Conservation (phyloP, 2,329 filamentous ascomycete genomes). For the Nakataea oryzae region DNA sequence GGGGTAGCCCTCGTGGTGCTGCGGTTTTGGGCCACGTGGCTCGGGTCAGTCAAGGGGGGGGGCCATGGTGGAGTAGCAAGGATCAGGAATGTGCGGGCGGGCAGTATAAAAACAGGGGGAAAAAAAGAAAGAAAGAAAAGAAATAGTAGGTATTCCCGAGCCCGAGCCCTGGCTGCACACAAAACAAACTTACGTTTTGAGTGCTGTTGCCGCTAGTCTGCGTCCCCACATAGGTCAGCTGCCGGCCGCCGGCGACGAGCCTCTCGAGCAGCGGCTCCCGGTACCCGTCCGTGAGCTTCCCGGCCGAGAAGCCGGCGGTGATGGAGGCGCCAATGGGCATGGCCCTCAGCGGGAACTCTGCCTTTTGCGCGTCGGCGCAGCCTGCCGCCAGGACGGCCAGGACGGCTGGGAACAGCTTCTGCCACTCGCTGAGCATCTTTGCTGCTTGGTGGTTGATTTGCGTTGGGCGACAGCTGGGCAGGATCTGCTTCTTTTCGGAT, state of each 20-base stretch:
- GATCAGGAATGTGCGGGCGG: too few species aligned
- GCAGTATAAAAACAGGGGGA: too few species aligned
- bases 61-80: too few species aligned
- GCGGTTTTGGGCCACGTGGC: background rate
- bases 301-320: slow-evolving; percentile 1
- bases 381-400: background rate
- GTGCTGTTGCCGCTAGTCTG: background rate
- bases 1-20: slow-evolving; percentile 4
- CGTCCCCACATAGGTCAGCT: slow-evolving; percentile 1
- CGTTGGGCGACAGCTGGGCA: background rate
- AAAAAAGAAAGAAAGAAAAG: too few species aligned
- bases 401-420: background rate
- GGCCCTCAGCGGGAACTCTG: background rate
- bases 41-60: background rate
- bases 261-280: background rate
- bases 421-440: background rate
- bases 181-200: background rate
- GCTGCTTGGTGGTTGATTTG: background rate
- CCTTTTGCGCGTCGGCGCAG: background rate
- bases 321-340: slow-evolving; percentile 4
- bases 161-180: too few species aligned
- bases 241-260: slow-evolving; percentile 1
- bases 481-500: background rate
- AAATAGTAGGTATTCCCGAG: too few species aligned
- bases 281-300: slow-evolving; percentile 1